A percentile compares a stretch with the other conserved stretches of the same genome.
Conservation (phyloP, 2,329 filamentous ascomycete species). For the Didymella segeticola region DNA sequence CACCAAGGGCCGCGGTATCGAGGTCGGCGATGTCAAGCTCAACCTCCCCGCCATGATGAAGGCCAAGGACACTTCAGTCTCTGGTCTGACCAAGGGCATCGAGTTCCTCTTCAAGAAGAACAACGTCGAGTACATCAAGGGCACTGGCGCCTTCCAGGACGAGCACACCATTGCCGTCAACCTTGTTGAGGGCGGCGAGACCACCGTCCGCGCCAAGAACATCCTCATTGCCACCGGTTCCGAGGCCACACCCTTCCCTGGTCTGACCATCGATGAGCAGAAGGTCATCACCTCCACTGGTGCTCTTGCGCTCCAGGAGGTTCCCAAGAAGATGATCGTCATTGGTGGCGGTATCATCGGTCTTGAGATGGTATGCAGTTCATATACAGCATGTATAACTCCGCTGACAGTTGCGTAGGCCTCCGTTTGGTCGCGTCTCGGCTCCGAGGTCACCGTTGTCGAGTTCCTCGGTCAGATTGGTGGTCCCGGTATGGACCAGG, state of each 20-base stretch:
- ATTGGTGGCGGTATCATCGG: constrained; percentile 99
- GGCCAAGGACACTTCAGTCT: constrained; percentile 92
- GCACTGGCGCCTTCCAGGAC: constrained; percentile 83
- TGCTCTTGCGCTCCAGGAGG: constrained; percentile 84
- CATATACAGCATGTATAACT: background rate
- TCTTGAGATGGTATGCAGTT: constrained; percentile 80
- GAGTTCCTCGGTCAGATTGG: constrained; percentile 97
- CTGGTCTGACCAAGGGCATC: constrained; percentile 91
- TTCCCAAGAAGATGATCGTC: constrained; percentile 95
- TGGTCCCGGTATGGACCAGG: constrained; percentile 94
- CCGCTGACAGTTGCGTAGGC: constrained; percentile 52
- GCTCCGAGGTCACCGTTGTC: constrained; percentile 93
- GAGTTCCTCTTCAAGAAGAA: constrained; percentile 99
- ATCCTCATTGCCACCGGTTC: constrained; percentile 97
- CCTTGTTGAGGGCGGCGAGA: constrained; percentile 89
- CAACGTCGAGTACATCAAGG: constrained; percentile 97
- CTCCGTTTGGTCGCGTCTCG: constrained; percentile 95
- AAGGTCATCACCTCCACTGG: constrained; percentile 96
- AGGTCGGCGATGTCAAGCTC: constrained; percentile 95
- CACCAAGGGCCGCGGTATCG: constrained; percentile 95
- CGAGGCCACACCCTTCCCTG: constrained; percentile 95
- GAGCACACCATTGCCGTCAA: constrained; percentile 92
- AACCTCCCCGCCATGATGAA: constrained; percentile 98
- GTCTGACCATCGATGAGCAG: constrained; percentile 95
- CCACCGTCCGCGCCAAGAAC: constrained; percentile 88